Conservation (phyloP, 23 red algal species). For the Gracilaria caudata region DNA sequence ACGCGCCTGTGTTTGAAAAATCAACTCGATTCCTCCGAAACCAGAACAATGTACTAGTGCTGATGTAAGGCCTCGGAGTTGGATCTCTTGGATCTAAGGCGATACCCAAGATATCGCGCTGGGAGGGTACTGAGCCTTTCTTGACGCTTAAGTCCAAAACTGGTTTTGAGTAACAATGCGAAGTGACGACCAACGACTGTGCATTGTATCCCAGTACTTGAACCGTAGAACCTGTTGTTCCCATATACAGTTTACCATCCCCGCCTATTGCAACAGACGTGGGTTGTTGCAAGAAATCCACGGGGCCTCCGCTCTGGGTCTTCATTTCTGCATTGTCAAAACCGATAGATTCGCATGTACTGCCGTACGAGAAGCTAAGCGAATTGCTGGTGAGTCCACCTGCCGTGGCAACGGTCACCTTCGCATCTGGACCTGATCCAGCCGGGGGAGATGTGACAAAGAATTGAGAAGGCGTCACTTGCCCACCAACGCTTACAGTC, state of each 20-base stretch:
- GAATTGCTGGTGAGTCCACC: constrained; percentile 19
- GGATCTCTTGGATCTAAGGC: constrained; percentile 63
- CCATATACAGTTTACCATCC: constrained; percentile 65
- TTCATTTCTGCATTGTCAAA: constrained; percentile 40
- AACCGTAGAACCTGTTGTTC: constrained; percentile 41
- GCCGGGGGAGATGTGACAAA: constrained; percentile 52
- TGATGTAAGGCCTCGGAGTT: constrained; percentile 41
- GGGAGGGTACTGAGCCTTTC: constrained; percentile 14
- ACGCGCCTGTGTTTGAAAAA: constrained; percentile 20
- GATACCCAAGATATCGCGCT: constrained; percentile 63
- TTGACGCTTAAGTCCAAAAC: constrained; percentile 2
- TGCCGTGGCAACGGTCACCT: constrained; percentile 19
- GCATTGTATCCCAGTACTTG: constrained; percentile 49
- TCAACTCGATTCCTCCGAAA: constrained; percentile 16
- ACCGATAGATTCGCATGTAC: constrained; percentile 33
- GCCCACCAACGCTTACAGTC: neutral
- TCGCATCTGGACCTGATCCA: neutral
- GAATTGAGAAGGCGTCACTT: neutral
- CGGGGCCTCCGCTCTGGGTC: constrained; percentile 6
- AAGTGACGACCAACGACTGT: constrained; percentile 12
- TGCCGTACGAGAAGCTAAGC: constrained; percentile 23
- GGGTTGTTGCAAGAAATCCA: constrained; percentile 41
- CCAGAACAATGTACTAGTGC: constrained; percentile 58
- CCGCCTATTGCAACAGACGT: constrained; percentile 33
- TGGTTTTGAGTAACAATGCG: constrained; percentile 39